These are phyloP conservation scores for Phytophthora sp. DNA, from an alignment of 352 stramenopile species.

Conservation along the genomic window DNA sequence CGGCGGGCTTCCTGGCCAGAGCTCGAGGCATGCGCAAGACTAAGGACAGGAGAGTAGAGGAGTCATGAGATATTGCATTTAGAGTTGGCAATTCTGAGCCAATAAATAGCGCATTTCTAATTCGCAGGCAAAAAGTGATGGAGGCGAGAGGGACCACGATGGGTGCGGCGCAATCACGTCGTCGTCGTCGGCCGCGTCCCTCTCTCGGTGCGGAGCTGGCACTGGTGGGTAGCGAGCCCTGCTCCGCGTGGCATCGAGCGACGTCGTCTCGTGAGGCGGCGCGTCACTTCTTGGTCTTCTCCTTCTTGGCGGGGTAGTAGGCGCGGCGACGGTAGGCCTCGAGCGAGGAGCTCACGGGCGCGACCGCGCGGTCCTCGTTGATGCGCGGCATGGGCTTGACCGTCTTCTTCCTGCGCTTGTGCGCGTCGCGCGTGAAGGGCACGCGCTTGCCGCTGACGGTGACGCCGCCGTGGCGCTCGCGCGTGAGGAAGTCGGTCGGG, in stretches of 20 bases:
- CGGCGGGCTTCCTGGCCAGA: no score
- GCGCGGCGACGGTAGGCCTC: constrained; percentile 47
- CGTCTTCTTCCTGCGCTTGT: constrained; percentile 28
- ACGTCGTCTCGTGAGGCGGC: background rate
- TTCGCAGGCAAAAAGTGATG: constrained; percentile 13
- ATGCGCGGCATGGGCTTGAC: constrained; percentile 31
- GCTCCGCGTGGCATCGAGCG: background rate
- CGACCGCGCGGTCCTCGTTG: constrained; percentile 32
- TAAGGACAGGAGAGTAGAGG: no score
- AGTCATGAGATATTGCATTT: constrained; percentile 21
- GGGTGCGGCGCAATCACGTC: background rate
- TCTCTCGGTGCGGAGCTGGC: background rate
- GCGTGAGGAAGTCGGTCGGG: constrained; percentile 37
- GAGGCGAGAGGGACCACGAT: background rate
- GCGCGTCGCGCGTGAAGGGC: constrained; percentile 44
- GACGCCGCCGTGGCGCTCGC: constrained; percentile 36
- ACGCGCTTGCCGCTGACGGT: constrained; percentile 47
- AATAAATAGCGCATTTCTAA: constrained; percentile 37
- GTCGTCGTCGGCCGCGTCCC: background rate
- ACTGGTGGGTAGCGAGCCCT: background rate
- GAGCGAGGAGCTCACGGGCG: constrained; percentile 26
- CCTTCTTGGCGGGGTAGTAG: constrained; percentile 45
- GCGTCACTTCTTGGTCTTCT: constrained; percentile 38
- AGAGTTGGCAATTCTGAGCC: constrained; percentile 17
- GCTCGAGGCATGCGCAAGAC: no score